A percentile compares a stretch with the other conserved stretches of the same genome.
These are phyloP conservation scores for Bonia amplexicaulis DNA, from an alignment of 176 grass and related monocot species.

Conservation along the genomic window DNA sequence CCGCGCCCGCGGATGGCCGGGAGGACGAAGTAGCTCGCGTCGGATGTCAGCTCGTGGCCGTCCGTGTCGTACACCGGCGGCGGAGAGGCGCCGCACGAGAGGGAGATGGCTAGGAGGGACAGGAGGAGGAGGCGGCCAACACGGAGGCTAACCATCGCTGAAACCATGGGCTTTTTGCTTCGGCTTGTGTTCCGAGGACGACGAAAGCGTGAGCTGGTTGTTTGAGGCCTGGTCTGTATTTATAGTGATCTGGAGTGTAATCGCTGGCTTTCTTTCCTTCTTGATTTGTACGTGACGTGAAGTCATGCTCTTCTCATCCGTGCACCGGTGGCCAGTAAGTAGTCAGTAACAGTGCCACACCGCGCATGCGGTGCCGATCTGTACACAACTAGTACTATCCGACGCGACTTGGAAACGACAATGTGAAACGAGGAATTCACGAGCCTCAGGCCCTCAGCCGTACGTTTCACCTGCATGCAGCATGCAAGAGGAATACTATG, in stretches of 20 bases:
- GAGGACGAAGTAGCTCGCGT: constrained; percentile 43
- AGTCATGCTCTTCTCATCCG: not conserved
- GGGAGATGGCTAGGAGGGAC: not conserved
- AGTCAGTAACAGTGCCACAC: not conserved
- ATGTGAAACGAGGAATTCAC: not conserved
- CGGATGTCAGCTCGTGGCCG: constrained; percentile 28
- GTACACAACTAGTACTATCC: not conserved
- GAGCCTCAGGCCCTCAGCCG: not conserved
- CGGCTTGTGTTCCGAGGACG: not conserved
- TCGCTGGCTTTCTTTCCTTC: not conserved
- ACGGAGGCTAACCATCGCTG: not conserved
- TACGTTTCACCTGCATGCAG: not conserved
- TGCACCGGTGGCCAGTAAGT: not conserved
- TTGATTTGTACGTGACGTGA: constrained; percentile 1
- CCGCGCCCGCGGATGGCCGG: constrained; percentile 8
- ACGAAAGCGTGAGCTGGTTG: not conserved
- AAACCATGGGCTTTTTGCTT: not conserved
- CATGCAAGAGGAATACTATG: not conserved
- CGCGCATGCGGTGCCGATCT: not conserved
- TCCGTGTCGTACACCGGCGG: constrained; percentile 37
- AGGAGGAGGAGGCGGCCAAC: not conserved
- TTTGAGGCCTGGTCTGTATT: not conserved
- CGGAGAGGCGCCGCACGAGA: constrained; percentile 2
- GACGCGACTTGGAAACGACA: not conserved
- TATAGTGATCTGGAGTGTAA: constrained; percentile 11